Evolutionary conservation across 2,329 filamentous ascomycete genomes (phyloP).

Genomic region (Cytospora mali): DNA sequence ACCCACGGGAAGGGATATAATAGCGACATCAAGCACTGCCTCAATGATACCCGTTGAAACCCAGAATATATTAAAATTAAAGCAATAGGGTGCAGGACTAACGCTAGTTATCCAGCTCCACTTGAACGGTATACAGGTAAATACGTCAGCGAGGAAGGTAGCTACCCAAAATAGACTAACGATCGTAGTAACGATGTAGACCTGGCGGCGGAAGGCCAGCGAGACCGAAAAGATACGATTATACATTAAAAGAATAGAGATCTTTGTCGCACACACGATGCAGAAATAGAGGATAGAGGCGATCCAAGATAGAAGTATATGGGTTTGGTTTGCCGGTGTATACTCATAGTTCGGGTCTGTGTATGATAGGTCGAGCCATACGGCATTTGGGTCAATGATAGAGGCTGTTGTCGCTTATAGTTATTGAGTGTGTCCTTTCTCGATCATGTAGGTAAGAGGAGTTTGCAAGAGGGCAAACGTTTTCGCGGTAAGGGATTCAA

Average conservation of each 20-base stretch:
- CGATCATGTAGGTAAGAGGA: background rate
- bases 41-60: background rate
- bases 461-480: background rate
- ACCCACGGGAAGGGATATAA: background rate
- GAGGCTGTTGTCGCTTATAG: background rate
- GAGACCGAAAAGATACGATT: conserved; percentile 36
- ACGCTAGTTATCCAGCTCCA: background rate
- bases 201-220: conserved; percentile 32
- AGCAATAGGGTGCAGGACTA: conserved; percentile 28
- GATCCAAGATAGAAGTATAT: conserved; percentile 28
- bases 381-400: background rate
- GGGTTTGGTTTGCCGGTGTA: background rate
- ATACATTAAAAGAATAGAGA: conserved; percentile 38
- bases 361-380: background rate
- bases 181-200: conserved; percentile 26
- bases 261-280: conserved; percentile 34
- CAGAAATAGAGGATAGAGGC: conserved; percentile 37
- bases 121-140: conserved; percentile 29
- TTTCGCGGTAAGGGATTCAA: background rate
- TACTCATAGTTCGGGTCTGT: conserved; percentile 5
- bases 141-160: conserved; percentile 30
- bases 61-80: conserved; percentile 33
- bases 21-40: background rate
- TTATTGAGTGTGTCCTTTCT: background rate
- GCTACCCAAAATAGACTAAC: conserved; percentile 32